Evolutionary conservation across 345 rosid genomes (phyloP).

Genomic region (Alliaria petiolata): DNA sequence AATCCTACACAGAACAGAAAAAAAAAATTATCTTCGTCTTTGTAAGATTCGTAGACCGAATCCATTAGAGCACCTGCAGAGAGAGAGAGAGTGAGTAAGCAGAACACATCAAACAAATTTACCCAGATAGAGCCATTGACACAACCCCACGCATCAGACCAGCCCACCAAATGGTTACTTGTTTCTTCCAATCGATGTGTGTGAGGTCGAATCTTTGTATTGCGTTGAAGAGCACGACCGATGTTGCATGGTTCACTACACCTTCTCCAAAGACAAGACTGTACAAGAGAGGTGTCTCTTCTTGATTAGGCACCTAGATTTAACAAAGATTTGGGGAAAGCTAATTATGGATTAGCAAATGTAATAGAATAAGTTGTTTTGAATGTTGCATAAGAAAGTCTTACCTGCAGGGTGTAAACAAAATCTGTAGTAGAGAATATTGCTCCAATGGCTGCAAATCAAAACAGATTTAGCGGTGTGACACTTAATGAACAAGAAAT

Average conservation of each 20-base stretch:
- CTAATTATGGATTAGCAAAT: not conserved
- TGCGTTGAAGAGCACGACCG: slow-evolving; percentile 94
- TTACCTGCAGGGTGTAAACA: slow-evolving; percentile 95
- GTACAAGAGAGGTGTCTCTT: slow-evolving; percentile 82
- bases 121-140: slow-evolving; percentile 98
- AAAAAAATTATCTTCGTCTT: no score
- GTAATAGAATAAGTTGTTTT: not conserved
- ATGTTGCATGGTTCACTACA: slow-evolving; percentile 95
- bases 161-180: slow-evolving; percentile 98
- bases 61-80: no score
- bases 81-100: no score
- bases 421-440: slow-evolving; percentile 98
- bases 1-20: slow-evolving; percentile 10
- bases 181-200: slow-evolving; percentile 58
- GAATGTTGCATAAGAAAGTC: not conserved
- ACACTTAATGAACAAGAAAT: slow-evolving; percentile 4
- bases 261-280: slow-evolving; percentile 98
- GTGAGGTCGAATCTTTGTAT: slow-evolving; percentile 83
- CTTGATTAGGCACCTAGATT: slow-evolving; percentile 81
- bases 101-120: no score
- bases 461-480: not conserved
- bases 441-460: slow-evolving; percentile 82
- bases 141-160: slow-evolving; percentile 98
- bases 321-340: not conserved
- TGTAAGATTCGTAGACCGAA: no score